These are phyloP conservation scores for Chlorella sp. DNA, from an alignment of 139 green algal species.

Conservation along the genomic window DNA sequence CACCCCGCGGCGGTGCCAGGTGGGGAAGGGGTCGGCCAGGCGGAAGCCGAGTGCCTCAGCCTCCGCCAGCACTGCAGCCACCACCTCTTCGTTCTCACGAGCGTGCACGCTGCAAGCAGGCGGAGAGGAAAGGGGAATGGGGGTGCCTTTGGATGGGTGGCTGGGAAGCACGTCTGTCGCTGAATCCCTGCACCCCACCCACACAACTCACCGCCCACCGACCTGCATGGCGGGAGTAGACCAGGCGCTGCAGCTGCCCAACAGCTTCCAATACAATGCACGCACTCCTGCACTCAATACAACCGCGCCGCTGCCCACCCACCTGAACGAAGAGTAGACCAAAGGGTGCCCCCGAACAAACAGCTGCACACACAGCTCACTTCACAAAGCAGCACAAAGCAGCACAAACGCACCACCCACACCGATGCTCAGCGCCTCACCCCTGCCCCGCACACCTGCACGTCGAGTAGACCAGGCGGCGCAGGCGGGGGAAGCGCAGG, in stretches of 20 bases:
- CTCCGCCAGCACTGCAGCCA: constrained; percentile 72
- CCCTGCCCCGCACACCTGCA: constrained; percentile 18
- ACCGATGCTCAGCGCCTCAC: too few species aligned
- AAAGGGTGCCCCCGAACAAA: too few species aligned
- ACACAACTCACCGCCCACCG: too few species aligned
- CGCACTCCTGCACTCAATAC: too few species aligned
- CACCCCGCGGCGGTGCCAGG: constrained; percentile 79
- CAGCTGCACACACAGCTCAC: too few species aligned
- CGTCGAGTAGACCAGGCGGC: constrained; percentile 94
- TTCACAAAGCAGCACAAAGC: too few species aligned
- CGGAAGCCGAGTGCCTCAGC: constrained; percentile 68
- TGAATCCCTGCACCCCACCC: too few species aligned
- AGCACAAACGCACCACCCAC: neutral
- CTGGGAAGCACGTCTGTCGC: neutral
- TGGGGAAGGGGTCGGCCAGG: constrained; percentile 70
- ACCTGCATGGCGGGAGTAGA: neutral
- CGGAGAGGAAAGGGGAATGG: neutral
- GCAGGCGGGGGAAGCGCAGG: constrained; percentile 78
- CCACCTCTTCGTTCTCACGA: constrained; percentile 94
- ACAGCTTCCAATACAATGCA: neutral
- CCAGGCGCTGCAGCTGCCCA: too few species aligned
- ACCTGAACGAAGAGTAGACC: too few species aligned
- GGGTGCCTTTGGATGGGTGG: neutral
- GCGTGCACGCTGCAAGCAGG: constrained; percentile 68
- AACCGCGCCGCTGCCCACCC: too few species aligned